Evolutionary conservation across 352 stramenopile species (phyloP).

Genomic region (Globisporangium irregulare): DNA sequence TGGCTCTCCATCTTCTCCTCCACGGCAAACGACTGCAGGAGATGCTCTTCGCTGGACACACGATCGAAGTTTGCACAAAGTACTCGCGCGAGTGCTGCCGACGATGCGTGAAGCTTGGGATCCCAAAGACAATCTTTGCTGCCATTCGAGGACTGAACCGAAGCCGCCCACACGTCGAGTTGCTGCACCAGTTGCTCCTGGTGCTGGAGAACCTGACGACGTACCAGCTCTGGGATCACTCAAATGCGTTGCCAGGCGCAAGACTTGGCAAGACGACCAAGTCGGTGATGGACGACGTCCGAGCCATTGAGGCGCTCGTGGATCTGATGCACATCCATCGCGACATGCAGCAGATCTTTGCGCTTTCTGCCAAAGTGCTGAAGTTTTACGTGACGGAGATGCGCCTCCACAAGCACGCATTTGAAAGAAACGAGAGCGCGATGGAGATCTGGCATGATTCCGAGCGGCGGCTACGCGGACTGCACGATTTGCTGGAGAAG

Average conservation of each 20-base stretch:
- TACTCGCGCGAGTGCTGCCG: slow-evolving; percentile 90
- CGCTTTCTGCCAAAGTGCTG: slow-evolving; percentile 57
- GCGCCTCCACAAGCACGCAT: slow-evolving; percentile 19
- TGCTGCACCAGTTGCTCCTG: slow-evolving; percentile 86
- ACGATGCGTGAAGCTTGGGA: slow-evolving; percentile 84
- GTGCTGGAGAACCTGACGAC: slow-evolving; percentile 87
- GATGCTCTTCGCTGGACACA: slow-evolving; percentile 90
- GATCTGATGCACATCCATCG: slow-evolving; percentile 95
- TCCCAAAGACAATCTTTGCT: slow-evolving; percentile 89
- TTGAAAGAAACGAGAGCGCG: slow-evolving; percentile 4
- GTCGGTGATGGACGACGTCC: slow-evolving; percentile 50
- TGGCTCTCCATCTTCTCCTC: slow-evolving; percentile 69
- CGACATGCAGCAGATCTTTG: slow-evolving; percentile 84
- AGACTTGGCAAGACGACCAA: slow-evolving; percentile 38
- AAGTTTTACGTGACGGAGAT: slow-evolving; percentile 54
- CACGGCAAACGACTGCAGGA: slow-evolving; percentile 88
- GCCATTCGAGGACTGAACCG: slow-evolving; percentile 93
- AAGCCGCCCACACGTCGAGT: slow-evolving; percentile 92
- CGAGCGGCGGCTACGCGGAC: slow-evolving; percentile 39
- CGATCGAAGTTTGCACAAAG: slow-evolving; percentile 90
- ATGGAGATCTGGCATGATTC: slow-evolving; percentile 45
- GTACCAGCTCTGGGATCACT: slow-evolving; percentile 42
- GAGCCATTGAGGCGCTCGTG: slow-evolving; percentile 85
- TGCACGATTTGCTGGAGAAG: slow-evolving; percentile 53
- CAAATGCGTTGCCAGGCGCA: slow-evolving; percentile 6